Base-by-base conservation (phyloP, 2,329 filamentous ascomycete genomes). In the Curvularia sp. region DNA sequence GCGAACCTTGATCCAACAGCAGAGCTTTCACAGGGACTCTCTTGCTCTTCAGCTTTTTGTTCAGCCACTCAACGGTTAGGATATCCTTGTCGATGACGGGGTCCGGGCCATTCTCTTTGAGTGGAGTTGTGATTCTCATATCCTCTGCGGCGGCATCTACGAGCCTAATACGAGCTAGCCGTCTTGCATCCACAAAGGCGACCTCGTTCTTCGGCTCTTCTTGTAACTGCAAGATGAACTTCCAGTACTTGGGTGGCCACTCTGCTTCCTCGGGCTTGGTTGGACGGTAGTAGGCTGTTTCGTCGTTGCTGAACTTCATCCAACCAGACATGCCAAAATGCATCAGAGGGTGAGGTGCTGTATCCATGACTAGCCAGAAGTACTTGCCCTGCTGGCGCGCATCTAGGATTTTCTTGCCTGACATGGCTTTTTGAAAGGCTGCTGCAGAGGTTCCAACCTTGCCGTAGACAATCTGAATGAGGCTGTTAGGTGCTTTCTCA, bases 351-450 rank as follows among this genome's bases (percentile, higher is more conserved):
- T 98, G 95, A 1, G 94, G 93, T 10, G 92, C 85, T 9, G 85
- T 84, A 25, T 86, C 84, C 85, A 91, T 90, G 36, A 92, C 88
- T 21, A 98, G 82, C 83, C 95, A 99, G 76, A 99, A 98, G 74
- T 98, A 98, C 84, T 98, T 99, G 9, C 95, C 95, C 75, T 97
- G 95, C 59, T 90, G 92, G 3, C 90, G 91, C 3, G 90, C 91
- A 53, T 83, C 84, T 39, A 84, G 68, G 30, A 90, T 87, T 71
- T 87, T 92, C 71, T 90, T 94, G 4, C 92, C 92, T 3, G 83
- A 83, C 71, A 97, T 81, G 1, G 89, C 87, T 53, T 86, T 84
- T 67, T 91, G 82, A 62, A 99, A 93, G 28, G 89, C 89, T 0
- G 85, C 77, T 0, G 89, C 91, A 18, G 85, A 91, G 0, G 91